Percentiles rank a stretch among this genome's conserved stretches.
These are phyloP conservation scores for Lindgomyces ingoldianus DNA, from an alignment of 495 filamentous ascomycete species.

Conservation along the genomic window DNA sequence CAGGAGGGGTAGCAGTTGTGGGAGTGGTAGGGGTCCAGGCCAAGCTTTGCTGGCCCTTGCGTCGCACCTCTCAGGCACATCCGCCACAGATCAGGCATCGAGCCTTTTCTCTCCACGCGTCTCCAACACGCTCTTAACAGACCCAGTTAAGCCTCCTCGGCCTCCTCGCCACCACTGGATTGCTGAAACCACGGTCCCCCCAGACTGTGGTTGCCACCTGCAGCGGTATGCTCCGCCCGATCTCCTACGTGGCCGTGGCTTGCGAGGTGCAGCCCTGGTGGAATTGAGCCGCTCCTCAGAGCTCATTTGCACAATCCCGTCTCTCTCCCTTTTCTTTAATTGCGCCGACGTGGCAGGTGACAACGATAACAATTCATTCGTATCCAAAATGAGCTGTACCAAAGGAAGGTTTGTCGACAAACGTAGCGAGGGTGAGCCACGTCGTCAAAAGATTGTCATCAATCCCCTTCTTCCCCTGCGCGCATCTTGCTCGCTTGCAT, in stretches of 20 bases:
- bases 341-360: neutral
- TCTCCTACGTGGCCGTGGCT: neutral
- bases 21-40: neutral
- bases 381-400: neutral
- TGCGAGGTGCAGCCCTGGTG: neutral
- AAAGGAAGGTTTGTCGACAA: neutral
- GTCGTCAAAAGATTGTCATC: neutral
- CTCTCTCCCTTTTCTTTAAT: neutral
- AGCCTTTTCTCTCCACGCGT: neutral
- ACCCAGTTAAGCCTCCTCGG: neutral
- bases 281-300: neutral
- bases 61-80: constrained; percentile 4
- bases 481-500: constrained; percentile 10
- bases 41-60: constrained; percentile 9
- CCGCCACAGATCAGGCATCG: constrained; percentile 2
- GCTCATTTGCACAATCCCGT: neutral
- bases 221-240: neutral
- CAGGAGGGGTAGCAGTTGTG: constrained; percentile 9
- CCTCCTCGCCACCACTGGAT: neutral
- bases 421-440: neutral
- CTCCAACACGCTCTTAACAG: neutral
- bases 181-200: neutral
- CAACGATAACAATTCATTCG: neutral
- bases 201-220: neutral
- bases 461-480: neutral